A percentile compares a stretch with the other conserved stretches of the same genome.
phyloP scores from a whole-genome alignment of 495 filamentous ascomycete species.

The Mytilinidion resinicola region DNA sequence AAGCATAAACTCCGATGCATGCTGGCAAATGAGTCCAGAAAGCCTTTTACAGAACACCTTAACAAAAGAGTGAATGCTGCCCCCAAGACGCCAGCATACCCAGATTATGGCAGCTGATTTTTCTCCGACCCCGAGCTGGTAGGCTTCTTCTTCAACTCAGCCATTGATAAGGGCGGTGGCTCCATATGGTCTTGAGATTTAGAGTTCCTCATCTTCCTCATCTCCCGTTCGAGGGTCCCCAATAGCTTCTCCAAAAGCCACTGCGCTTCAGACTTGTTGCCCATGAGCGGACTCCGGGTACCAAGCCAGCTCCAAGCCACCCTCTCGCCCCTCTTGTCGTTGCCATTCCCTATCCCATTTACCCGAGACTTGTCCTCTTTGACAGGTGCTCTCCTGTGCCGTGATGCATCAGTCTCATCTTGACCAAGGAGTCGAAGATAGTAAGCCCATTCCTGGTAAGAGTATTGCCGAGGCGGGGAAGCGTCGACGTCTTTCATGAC shows the following conservation, averaged over 20 bases:
- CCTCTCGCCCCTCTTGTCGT: constrained; percentile 27
- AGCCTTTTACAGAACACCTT: no score
- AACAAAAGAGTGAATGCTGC: no score
- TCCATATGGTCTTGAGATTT: constrained; percentile 4
- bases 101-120: no score
- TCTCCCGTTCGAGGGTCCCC: constrained; percentile 58
- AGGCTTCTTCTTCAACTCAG: constrained; percentile 5
- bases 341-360: constrained; percentile 27
- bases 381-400: constrained; percentile 27
- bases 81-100: no score
- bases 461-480: constrained; percentile 59
- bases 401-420: constrained; percentile 45
- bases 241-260: constrained; percentile 73
- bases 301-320: constrained; percentile 73
- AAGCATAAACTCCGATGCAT: no score
- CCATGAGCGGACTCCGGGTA: constrained; percentile 64
- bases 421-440: constrained; percentile 71
- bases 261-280: constrained; percentile 63
- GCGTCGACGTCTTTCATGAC: constrained; percentile 58
- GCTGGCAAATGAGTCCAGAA: no score
- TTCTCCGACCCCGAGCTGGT: not conserved
- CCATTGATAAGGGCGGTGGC: constrained; percentile 19
- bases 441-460: constrained; percentile 76
- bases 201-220: constrained; percentile 25
- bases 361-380: constrained; percentile 4